Percentiles rank a stretch among this genome's conserved stretches.
phyloP scores from a whole-genome alignment of 2,329 filamentous ascomycete species.

The Alternaria sp. region DNA sequence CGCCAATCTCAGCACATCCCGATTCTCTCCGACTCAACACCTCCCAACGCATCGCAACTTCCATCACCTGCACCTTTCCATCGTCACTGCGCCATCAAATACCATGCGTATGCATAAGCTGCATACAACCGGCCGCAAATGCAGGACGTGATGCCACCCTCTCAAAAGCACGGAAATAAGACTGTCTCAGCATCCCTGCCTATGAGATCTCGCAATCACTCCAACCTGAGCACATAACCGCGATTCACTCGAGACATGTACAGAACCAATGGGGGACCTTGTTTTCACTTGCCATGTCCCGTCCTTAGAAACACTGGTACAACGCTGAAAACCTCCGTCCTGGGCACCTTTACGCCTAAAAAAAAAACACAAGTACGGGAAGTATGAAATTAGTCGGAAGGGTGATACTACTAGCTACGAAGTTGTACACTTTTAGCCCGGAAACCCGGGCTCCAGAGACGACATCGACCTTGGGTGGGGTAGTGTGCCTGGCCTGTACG shows the following conservation, averaged over 20 bases:
- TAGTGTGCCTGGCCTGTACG: not conserved
- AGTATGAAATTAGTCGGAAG: not conserved
- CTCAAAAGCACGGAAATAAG: not conserved
- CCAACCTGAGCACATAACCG: not conserved
- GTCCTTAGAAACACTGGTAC: not conserved
- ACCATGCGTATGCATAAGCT: not conserved
- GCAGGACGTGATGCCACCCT: not conserved
- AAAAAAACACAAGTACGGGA: not conserved
- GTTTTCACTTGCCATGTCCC: not conserved
- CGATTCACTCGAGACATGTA: not conserved
- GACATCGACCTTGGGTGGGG: not conserved
- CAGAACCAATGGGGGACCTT: not conserved
- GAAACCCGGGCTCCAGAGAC: not conserved
- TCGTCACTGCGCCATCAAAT: not conserved
- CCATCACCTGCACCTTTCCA: not conserved
- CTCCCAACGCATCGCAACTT: not conserved
- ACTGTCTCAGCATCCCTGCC: not conserved
- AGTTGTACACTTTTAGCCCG: not conserved
- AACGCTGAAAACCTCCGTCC: too few relatives aligned
- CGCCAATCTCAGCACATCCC: slow-evolving; percentile 14
- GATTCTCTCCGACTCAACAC: slow-evolving; percentile 15
- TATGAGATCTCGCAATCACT: not conserved
- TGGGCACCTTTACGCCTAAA: too few relatives aligned
- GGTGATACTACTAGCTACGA: not conserved
- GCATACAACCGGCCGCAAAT: not conserved